A percentile compares a stretch with the other conserved stretches of the same genome.
Conservation (phyloP, 805 yeast genomes). For the Kodamaea kakaduensis region DNA sequence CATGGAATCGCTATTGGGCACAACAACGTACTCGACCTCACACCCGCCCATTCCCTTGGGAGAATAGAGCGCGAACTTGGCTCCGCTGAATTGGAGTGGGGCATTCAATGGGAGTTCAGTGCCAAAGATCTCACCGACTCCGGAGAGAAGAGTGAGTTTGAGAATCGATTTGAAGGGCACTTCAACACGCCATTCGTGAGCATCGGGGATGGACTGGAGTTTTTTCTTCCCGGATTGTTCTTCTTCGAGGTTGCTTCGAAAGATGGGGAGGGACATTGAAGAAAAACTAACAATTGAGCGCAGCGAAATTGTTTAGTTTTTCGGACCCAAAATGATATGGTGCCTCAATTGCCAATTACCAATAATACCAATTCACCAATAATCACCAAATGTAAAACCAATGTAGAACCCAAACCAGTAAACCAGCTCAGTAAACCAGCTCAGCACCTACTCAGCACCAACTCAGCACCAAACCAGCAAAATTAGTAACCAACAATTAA, state of each 20-base stretch:
- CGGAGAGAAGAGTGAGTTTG: slow-evolving; percentile 51
- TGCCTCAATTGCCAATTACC: too few species aligned
- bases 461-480: too few species aligned
- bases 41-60: slow-evolving; percentile 57
- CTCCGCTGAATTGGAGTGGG: slow-evolving; percentile 40
- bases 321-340: too few species aligned
- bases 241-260: slow-evolving; percentile 12
- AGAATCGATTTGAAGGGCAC: slow-evolving; percentile 50
- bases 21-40: slow-evolving; percentile 43
- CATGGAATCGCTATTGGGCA: slow-evolving; percentile 23
- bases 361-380: too few species aligned
- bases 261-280: slow-evolving; percentile 19
- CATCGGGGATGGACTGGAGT: slow-evolving; percentile 26
- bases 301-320: too few species aligned
- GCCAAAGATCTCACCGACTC: slow-evolving; percentile 88
- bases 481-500: too few species aligned
- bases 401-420: too few species aligned
- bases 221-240: slow-evolving; percentile 4
- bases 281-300: background rate
- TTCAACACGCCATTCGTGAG: slow-evolving; percentile 78
- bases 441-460: too few species aligned
- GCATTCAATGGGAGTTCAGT: slow-evolving; percentile 79
- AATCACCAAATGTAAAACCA: too few species aligned
- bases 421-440: too few species aligned
- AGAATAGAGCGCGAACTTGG: slow-evolving; percentile 35